Evolutionary conservation across 352 stramenopile genomes (phyloP).

Genomic region (Phytophthora multivora): DNA sequence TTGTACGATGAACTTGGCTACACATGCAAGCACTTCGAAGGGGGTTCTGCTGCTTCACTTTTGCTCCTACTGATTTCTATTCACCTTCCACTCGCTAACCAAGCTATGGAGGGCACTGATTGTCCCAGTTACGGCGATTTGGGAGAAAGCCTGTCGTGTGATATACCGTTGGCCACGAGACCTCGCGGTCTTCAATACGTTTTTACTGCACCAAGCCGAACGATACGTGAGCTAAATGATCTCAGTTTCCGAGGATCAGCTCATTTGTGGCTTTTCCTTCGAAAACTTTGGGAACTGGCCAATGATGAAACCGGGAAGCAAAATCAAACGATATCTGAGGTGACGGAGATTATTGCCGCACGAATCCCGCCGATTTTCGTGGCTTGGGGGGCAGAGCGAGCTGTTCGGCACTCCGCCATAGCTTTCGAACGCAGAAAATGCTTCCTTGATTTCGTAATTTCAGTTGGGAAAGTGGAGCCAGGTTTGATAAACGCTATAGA

Average conservation of each 20-base stretch:
- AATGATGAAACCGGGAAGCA: not conserved
- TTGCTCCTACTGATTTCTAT: conserved; percentile 9
- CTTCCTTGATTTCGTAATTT: conserved; percentile 25
- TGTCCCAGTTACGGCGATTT: not conserved
- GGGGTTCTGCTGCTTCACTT: conserved; percentile 4
- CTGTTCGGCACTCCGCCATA: not conserved
- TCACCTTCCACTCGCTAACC: not conserved
- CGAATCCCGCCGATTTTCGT: conserved; percentile 9
- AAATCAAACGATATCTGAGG: not conserved
- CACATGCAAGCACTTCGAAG: conserved; percentile 3
- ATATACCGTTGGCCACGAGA: not conserved
- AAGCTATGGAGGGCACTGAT: not conserved
- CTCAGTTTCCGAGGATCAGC: conserved; percentile 31
- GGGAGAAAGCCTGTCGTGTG: conserved; percentile 1
- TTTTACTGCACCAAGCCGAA: conserved; percentile 20
- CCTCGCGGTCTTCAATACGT: conserved; percentile 16
- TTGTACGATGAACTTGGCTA: conserved; percentile 18
- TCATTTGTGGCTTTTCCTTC: conserved; percentile 36
- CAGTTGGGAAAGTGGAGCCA: conserved; percentile 5
- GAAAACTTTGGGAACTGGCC: conserved; percentile 21
- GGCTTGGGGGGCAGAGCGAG: not conserved
- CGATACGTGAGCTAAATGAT: conserved; percentile 22
- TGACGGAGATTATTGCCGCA: conserved; percentile 2
- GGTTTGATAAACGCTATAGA: conserved; percentile 6
- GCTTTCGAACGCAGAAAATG: conserved; percentile 13